Evolutionary conservation across 306 rosid genomes (phyloP), one percentile per base, ranked within the genome.

Genomic region (Senna siamea): DNA sequence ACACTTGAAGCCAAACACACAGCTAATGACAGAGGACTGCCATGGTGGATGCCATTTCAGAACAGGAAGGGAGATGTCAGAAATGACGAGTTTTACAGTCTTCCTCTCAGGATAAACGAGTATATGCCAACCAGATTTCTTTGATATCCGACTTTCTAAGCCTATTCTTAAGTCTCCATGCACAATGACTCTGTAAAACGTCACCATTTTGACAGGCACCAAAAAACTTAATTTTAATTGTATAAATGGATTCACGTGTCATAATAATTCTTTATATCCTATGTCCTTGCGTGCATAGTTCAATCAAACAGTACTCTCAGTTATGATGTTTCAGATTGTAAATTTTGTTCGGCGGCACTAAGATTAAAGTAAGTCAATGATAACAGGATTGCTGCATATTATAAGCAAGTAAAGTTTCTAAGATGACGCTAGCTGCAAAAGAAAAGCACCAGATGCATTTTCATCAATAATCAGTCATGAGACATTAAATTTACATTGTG

Each of bases 11-110:
- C 88, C 1, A 84, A 74, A 66, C 13, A 63, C 2, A 41, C 80
- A 7, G 61, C 26, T 5, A 70, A 18, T 5, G 97, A 94, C 32
- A 86, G 98, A 78, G 98, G 98, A 76, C 18, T 94, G 57, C 85
- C 81, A 69, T 94, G 98, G 98, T 91, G 96, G 96, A 62, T 8
- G 57, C 93, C 97, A 0, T 94, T 88, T 87, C 97, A 91, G 69
- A 66, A 66, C 20, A 89, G 80, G 83, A 80, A 89, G 14, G 98
- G 98, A 63, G 98, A 94, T 72, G 65, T 9, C 70, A 79, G 97
- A 83, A 94, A 81, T 46, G 90, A 81, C 0, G 98, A 94, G 72
- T 94, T 91, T 64, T 94, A 94, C 41, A 79, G 85, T 41, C 84
- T 74, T 23, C 98, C 98, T 44, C 81, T 89, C 2, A 76, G 94